phyloP scores from a whole-genome alignment of 2,329 filamentous ascomycete species.

The Colletotrichum cereale region DNA sequence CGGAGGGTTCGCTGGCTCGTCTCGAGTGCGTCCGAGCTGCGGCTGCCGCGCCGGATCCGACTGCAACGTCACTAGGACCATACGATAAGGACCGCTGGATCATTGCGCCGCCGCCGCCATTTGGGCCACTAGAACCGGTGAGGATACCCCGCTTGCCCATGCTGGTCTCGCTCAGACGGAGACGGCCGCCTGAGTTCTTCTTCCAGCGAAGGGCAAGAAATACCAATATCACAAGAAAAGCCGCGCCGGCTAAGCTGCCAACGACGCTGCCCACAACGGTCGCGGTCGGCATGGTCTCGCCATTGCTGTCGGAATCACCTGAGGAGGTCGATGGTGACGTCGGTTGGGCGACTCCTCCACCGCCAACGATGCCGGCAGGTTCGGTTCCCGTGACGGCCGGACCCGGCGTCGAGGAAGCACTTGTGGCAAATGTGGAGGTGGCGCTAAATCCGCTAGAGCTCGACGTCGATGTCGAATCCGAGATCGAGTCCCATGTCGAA shows the following conservation, averaged over 20 bases:
- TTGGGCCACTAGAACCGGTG: constrained; percentile 43
- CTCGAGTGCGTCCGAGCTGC: constrained; percentile 50
- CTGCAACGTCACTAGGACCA: constrained; percentile 8
- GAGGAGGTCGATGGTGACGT: constrained; percentile 42
- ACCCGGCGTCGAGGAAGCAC: constrained; percentile 16
- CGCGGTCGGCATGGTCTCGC: constrained; percentile 39
- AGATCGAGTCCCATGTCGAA: constrained; percentile 13
- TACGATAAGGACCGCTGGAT: constrained; percentile 59
- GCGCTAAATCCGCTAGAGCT: constrained; percentile 4
- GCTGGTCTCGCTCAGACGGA: constrained; percentile 58
- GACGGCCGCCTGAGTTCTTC: constrained; percentile 60
- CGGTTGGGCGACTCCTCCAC: constrained; percentile 15
- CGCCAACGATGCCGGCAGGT: constrained; percentile 15
- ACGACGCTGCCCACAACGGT: constrained; percentile 67
- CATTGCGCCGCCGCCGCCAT: constrained; percentile 53
- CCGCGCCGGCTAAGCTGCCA: constrained; percentile 69
- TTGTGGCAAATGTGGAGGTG: constrained; percentile 28
- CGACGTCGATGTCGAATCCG: constrained; percentile 6
- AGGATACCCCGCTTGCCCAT: constrained; percentile 49
- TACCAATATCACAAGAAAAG: constrained; percentile 66
- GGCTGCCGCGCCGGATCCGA: constrained; percentile 28
- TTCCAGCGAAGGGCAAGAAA: constrained; percentile 68
- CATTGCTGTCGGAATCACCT: constrained; percentile 24
- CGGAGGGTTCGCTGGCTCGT: constrained; percentile 47
- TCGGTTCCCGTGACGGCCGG: constrained; percentile 21